Evolutionary conservation across 2,329 filamentous ascomycete genomes (phyloP), one percentile per base, ranked within the genome.

Genomic region (Hyphodiscus sp.): DNA sequence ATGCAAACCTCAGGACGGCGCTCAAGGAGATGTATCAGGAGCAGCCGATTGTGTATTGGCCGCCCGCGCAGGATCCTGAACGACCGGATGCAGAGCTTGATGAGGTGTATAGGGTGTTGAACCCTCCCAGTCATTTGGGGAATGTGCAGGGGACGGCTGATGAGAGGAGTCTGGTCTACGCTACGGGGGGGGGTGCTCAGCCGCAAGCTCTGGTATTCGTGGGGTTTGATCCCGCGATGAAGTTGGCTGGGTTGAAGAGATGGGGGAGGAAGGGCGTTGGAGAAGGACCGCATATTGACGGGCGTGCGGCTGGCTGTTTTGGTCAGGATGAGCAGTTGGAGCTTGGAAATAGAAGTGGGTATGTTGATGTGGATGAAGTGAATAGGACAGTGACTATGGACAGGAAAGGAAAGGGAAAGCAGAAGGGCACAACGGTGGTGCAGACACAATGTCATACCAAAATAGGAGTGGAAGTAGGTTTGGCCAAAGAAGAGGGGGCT

Each of bases 81-180:
- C n/a, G 44, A 15, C 50, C 56, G 41, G 50, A 66, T n/a, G 52
- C 65, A 20, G 62, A 66, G n/a, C 53, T 73, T 3, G 61, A 68
- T 23, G 57, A 67, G 7, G 61, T 79, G 4, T 63, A 73, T 45
- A 53, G 48, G 0, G 49, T 75, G 1, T 59, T 76, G n/a, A 76
- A 73, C 52, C 71, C 75, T 1, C 68, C 69, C 0, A 62, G 52
- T 0, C 63, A 69, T 49, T 44, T 57, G 2, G 71, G 73, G 0
- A 61, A 66, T 8, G 64, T 78, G 1, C 65, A 70, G 1, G 76
- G 74, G 18, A 65, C 62, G 16, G 73, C 73, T 62, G 76, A 80
- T 56, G 74, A 77, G n/a, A 65, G 73, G 13, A 71, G 70, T 4
- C 56, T 79, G n/a, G 63, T 79, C 2, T 80, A 78, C 59, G 65